Conservation (phyloP, 2,329 filamentous ascomycete genomes). For the Epichloe hybrida region DNA sequence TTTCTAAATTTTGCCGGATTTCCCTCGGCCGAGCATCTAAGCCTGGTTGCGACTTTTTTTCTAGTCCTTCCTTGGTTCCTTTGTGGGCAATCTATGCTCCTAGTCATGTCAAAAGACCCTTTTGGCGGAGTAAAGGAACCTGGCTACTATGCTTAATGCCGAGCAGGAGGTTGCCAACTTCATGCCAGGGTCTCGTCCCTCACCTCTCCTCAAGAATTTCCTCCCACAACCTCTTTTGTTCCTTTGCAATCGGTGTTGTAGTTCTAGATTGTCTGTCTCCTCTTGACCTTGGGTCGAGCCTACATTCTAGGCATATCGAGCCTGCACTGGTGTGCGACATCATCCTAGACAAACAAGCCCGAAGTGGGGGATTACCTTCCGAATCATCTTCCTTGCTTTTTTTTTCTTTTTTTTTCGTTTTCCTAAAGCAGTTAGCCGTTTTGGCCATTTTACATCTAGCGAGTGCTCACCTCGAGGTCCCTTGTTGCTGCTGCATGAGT, state of each 20-base stretch:
- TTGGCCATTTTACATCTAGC: too few species aligned
- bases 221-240: not conserved
- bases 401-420: not conserved
- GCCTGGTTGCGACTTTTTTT: not conserved
- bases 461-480: too few species aligned
- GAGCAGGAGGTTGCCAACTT: not conserved
- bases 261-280: not conserved
- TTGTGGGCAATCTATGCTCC: not conserved
- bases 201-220: not conserved
- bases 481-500: too few species aligned
- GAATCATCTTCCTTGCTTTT: not conserved
- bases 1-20: not conserved
- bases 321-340: not conserved
- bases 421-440: not conserved
- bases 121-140: not conserved
- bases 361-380: not conserved
- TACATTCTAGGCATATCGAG: not conserved
- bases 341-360: not conserved
- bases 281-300: not conserved
- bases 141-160: not conserved
- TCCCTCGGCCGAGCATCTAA: not conserved
- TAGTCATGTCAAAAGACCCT: not conserved
- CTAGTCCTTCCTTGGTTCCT: not conserved
- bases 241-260: not conserved
- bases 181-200: conserved; percentile 1